Percentiles rank a stretch among this genome's conserved stretches.
Evolutionary conservation across 163 green algal genomes (phyloP).

Genomic region (Volvox carteri): DNA sequence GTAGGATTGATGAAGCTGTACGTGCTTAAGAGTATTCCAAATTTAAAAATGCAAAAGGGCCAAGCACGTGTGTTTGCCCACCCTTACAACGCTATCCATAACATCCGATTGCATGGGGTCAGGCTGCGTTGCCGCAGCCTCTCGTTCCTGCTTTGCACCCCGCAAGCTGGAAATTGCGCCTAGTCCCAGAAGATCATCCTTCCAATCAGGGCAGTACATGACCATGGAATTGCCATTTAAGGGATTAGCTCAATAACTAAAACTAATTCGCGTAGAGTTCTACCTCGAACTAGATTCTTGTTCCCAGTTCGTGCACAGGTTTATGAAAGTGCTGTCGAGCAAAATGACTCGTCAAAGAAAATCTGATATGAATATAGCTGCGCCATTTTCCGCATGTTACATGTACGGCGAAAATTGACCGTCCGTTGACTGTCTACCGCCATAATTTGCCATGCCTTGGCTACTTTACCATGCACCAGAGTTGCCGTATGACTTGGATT

Average conservation of each 20-base stretch:
- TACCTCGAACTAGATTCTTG: neutral
- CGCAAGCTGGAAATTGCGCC: neutral
- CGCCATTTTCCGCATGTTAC: no score
- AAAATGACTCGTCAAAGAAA: no score
- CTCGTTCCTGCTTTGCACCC: neutral
- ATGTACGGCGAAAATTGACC: neutral
- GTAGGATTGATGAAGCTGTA: neutral
- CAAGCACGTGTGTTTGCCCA: neutral
- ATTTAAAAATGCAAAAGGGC: constrained; percentile 8
- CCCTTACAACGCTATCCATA: constrained; percentile 21
- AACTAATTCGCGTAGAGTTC: neutral
- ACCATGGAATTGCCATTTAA: constrained; percentile 7
- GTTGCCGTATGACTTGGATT: no score
- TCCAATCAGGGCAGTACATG: neutral
- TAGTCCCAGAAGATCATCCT: neutral
- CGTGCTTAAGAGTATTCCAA: neutral
- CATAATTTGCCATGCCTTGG: no score
- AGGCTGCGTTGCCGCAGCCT: constrained; percentile 7
- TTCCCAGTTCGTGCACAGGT: neutral
- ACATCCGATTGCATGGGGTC: constrained; percentile 23
- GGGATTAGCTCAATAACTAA: neutral
- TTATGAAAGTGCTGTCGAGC: no score
- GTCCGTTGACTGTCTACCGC: neutral
- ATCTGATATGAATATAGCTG: no score
- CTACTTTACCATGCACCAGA: no score